Evolutionary conservation across 768 basidiomycete genomes (phyloP).

Genomic region (Chalciporus pseudorubinellus): DNA sequence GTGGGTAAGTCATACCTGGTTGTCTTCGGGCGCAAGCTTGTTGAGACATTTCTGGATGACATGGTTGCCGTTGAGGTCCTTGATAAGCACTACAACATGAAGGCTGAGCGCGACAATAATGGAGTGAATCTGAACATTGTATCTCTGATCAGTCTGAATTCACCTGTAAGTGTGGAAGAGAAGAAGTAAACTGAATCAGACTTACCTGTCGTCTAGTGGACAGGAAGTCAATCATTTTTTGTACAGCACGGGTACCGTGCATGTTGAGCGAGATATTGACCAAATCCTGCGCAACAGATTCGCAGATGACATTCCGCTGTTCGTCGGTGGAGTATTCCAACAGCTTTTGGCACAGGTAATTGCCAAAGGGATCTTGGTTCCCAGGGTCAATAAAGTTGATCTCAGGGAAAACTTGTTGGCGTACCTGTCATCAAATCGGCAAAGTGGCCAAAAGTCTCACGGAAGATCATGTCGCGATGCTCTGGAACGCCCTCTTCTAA

Average conservation of each 20-base stretch:
- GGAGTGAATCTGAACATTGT: constrained; percentile 90
- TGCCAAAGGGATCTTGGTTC: constrained; percentile 88
- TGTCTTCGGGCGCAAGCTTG: constrained; percentile 96
- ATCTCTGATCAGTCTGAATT: constrained; percentile 75
- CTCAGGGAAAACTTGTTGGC: constrained; percentile 18
- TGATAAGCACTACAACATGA: constrained; percentile 98
- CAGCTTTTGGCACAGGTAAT: constrained; percentile 97
- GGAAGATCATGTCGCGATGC: constrained; percentile 99
- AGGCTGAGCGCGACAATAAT: constrained; percentile 96
- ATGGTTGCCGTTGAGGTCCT: constrained; percentile 95
- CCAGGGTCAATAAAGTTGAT: not conserved
- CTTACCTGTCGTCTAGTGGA: constrained; percentile 91
- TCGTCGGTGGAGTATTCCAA: constrained; percentile 97
- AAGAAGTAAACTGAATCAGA: constrained; percentile 33
- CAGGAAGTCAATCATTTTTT: constrained; percentile 99
- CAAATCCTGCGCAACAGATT: constrained; percentile 94
- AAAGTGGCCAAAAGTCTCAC: constrained; percentile 96
- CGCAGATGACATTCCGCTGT: constrained; percentile 94
- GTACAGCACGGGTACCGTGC: constrained; percentile 99
- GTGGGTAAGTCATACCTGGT: constrained; percentile 60
- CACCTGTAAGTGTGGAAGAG: constrained; percentile 53
- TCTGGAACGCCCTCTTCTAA: constrained; percentile 93
- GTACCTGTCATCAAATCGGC: constrained; percentile 96
- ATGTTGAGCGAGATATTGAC: constrained; percentile 99
- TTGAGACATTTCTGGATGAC: constrained; percentile 99